Evolutionary conservation across 2,329 filamentous ascomycete genomes (phyloP), one percentile per base, ranked within the genome.

Genomic region (Epichloe sylvatica): DNA sequence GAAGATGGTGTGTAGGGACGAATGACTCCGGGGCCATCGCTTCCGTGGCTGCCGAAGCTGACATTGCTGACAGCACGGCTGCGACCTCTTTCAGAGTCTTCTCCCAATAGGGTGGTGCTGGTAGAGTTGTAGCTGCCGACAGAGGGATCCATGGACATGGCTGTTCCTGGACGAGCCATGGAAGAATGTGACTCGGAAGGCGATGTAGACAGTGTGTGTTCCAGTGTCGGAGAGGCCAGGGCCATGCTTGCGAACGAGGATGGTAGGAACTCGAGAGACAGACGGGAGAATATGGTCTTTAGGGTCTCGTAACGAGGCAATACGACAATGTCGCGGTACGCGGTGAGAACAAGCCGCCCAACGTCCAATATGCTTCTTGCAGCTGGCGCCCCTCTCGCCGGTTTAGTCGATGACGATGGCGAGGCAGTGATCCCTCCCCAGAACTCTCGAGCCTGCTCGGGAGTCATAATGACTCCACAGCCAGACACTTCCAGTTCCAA

Each of bases 401-500:
- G 52, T 34, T 63, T 64, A 48, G 67, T 63, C 30, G 52, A 53
- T 7, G 64, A 56, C 30, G 64, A 65, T 21, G 64, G 56, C 21
- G 62, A 67, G 34, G 67, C 67, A 42, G 83, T 72, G 17, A 86
- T 75, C 6, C 81, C 82, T 30, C 85, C 85, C 89, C 91, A 97
- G 60, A 96, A 95, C 52, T 97, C 91, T 39, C 82, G 80, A 4
- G 90, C 85, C 65, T 94, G 84, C 5, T 87, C 81, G 0, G 77
- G 66, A 0, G 77, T 82, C 77, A 97, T 83, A 49, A 97, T 77
- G 0, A 80, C 73, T 15, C 92, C 92, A 44, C 78, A 77, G 5
- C 91, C 92, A 48, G 87, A 83, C 62, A 98, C 94, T 63, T 98
- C 92, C 11, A 95, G 77, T 60, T 98, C 92, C 1, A 98, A 70